Evolutionary conservation across 176 grass and related monocot genomes (phyloP), one percentile per base, ranked within the genome.

Genomic region (Dendrocalamus sinicus): DNA sequence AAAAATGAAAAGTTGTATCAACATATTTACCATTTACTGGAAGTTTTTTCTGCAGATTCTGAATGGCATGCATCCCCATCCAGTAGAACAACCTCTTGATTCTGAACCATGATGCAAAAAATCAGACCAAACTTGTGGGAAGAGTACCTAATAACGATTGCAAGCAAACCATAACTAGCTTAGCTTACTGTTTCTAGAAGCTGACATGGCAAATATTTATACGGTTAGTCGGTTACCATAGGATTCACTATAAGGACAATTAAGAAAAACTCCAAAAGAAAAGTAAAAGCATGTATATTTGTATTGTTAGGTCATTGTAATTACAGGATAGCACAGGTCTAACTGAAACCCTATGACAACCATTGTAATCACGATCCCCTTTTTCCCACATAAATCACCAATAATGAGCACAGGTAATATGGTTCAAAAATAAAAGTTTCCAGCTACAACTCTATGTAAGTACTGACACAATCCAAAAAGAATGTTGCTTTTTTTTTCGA

Each of bases 21-120:
- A 77, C 75, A 61, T 32, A 77, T 72, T 89, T 86, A 95, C 90
- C 91, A 73, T 86, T 84, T 87, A 79, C 61, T 85, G 71, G 84
- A 81, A 74, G 53, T 61, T 73, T 90, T 86, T 75, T 86, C 81
- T 53, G 85, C 50, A 71, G 72, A 74, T 30, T 81, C 75, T 88
- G 67, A 46, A 80, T 85, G 46, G 45, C 70, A 64, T 61, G 59
- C 76, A 70, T 98, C 93, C 86, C 83, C 91, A 86, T 98, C 96
- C 53, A 95, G 85, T 65, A 98, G 78, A 84, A 98, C 93, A n/a
- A 98, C 90, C 78, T 98, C 93, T 72, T 80, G 63, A 76, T 72
- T 77, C 91, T 96, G 81, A 84, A 80, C 60, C 15, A 86, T 24
- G 28, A 54, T 75, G 78, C 32, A 79, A 81, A 89, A 89, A 79